phyloP scores from a whole-genome alignment of 2,329 filamentous ascomycete genomes.

The Scedosporium boydii region DNA sequence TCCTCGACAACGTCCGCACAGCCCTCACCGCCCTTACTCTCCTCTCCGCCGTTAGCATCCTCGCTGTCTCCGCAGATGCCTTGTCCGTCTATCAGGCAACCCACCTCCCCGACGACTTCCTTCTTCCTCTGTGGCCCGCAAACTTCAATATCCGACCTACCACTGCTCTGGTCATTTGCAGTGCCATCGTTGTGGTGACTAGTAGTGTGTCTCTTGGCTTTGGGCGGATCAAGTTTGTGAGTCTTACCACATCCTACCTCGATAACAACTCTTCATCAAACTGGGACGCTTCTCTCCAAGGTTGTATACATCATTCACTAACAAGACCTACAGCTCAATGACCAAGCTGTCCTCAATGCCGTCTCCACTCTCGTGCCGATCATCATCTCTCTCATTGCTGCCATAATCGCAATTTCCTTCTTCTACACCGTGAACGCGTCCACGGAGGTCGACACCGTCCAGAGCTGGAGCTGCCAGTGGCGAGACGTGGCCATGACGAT shows the following conservation, averaged over 20 bases:
- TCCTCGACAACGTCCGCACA: slow-evolving; percentile 34
- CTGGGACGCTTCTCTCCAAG: too few species aligned
- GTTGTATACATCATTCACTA: not conserved
- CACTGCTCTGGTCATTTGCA: slow-evolving; percentile 42
- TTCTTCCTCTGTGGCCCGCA: slow-evolving; percentile 48
- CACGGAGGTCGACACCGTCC: slow-evolving; percentile 37
- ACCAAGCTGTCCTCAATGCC: not conserved
- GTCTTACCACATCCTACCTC: slow-evolving; percentile 16
- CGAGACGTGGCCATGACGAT: slow-evolving; percentile 37
- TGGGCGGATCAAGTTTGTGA: slow-evolving; percentile 40
- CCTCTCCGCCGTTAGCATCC: slow-evolving; percentile 38
- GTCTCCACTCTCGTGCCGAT: slow-evolving; percentile 16
- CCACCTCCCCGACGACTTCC: slow-evolving; percentile 32
- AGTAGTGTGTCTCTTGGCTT: slow-evolving; percentile 38
- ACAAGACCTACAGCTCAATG: not conserved
- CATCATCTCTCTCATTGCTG: slow-evolving; percentile 21
- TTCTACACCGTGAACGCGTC: slow-evolving; percentile 50
- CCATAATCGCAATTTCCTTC: slow-evolving; percentile 44
- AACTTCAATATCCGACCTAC: slow-evolving; percentile 48
- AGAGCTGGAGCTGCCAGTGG: slow-evolving; percentile 58
- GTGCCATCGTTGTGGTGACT: slow-evolving; percentile 37
- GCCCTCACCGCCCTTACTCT: slow-evolving; percentile 41
- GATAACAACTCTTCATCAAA: too few species aligned
- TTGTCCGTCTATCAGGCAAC: slow-evolving; percentile 47
- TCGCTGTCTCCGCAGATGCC: slow-evolving; percentile 45